Conservation (phyloP, 352 stramenopile species). For the Globisporangium yorkense region DNA sequence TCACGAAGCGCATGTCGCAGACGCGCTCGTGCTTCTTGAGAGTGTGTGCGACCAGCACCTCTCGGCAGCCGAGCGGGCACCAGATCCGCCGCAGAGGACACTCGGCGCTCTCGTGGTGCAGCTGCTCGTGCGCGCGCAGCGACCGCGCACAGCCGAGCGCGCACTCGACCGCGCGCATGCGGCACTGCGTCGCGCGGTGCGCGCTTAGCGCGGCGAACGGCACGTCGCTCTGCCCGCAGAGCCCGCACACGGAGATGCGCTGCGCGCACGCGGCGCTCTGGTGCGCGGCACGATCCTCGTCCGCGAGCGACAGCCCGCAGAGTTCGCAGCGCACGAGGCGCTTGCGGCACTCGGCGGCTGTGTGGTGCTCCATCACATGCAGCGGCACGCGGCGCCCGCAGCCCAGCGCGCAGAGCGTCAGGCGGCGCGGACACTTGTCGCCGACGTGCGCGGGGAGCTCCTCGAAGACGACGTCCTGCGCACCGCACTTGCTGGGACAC, state of each 20-base stretch:
- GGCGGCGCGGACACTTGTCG: slow-evolving; percentile 23
- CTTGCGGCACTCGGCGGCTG: slow-evolving; percentile 32
- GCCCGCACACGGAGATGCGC: slow-evolving; percentile 42
- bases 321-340: slow-evolving; percentile 29
- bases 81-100: slow-evolving; percentile 53
- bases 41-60: slow-evolving; percentile 40
- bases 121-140: slow-evolving; percentile 51
- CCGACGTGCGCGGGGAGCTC: slow-evolving; percentile 37
- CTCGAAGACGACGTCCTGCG: slow-evolving; percentile 20
- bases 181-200: slow-evolving; percentile 44
- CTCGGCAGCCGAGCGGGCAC: slow-evolving; percentile 60
- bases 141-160: slow-evolving; percentile 36
- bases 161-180: slow-evolving; percentile 56
- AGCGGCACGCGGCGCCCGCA: slow-evolving; percentile 53
- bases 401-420: slow-evolving; percentile 30
- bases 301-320: slow-evolving; percentile 27
- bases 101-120: slow-evolving; percentile 52
- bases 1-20: slow-evolving; percentile 60
- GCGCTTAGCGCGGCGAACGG: slow-evolving; percentile 19
- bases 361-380: slow-evolving; percentile 32
- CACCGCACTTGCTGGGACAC: slow-evolving; percentile 53
- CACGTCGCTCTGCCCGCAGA: slow-evolving; percentile 46
- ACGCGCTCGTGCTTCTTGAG: slow-evolving; percentile 44
- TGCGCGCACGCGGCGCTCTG: slow-evolving; percentile 25
- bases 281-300: slow-evolving; percentile 32